phyloP scores from a whole-genome alignment of 75 land plant species.

The Pinus albicaulis region DNA sequence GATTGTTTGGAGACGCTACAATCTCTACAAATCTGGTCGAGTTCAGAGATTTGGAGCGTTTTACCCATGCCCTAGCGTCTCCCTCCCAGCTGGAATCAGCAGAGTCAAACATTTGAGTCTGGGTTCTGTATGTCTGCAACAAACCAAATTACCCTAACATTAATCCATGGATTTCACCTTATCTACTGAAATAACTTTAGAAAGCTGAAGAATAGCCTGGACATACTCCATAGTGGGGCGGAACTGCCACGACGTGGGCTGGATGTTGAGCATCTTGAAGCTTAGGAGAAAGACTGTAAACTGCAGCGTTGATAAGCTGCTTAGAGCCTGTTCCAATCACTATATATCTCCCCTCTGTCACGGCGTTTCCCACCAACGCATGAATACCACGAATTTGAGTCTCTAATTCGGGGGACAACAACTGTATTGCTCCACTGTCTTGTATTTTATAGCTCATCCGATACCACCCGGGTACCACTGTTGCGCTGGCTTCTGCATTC shows the following conservation, averaged over 20 bases:
- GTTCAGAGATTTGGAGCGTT: background rate
- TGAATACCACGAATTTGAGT: constrained; percentile 10
- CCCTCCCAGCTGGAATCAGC: constrained; percentile 45
- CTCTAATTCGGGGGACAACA: constrained; percentile 28
- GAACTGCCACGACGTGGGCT: constrained; percentile 43
- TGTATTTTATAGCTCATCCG: constrained; percentile 48
- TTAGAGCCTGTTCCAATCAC: constrained; percentile 68
- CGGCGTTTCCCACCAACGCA: constrained; percentile 56
- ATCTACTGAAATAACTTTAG: background rate
- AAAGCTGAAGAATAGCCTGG: background rate
- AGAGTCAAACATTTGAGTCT: constrained; percentile 39
- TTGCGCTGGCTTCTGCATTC: constrained; percentile 37
- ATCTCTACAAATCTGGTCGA: constrained; percentile 39
- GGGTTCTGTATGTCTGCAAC: constrained; percentile 39
- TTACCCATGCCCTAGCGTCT: constrained; percentile 20
- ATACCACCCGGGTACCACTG: constrained; percentile 73
- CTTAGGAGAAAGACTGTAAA: constrained; percentile 34
- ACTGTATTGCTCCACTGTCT: background rate
- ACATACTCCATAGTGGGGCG: constrained; percentile 38
- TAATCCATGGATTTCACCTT: background rate
- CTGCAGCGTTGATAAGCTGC: constrained; percentile 65
- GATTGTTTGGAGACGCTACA: constrained; percentile 87
- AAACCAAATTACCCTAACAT: background rate
- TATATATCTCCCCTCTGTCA: constrained; percentile 40
- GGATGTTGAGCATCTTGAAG: constrained; percentile 3